Conservation (phyloP, 2,329 filamentous ascomycete species). For the Phialophora verrucosa region DNA sequence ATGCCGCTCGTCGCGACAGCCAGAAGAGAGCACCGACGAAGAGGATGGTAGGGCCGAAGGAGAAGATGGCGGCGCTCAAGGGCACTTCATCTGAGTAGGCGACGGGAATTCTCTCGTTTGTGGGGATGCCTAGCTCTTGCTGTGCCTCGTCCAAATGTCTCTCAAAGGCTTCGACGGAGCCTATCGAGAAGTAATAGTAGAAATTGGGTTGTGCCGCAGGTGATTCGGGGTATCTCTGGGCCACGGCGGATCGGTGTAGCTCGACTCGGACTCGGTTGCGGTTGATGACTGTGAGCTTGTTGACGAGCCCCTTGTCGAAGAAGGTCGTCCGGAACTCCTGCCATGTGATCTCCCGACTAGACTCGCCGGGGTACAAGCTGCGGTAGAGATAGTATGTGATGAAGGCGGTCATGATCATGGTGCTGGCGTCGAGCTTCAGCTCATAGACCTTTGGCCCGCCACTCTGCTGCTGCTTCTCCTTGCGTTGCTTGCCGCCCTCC, state of each 20-base stretch:
- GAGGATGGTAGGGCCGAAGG: constrained; percentile 85
- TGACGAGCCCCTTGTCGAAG: constrained; percentile 92
- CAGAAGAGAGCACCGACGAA: constrained; percentile 83
- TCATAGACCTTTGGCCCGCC: constrained; percentile 52
- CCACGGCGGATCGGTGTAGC: constrained; percentile 75
- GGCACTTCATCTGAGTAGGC: constrained; percentile 80
- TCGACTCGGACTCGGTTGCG: constrained; percentile 79
- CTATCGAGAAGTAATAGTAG: constrained; percentile 93
- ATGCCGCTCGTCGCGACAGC: constrained; percentile 75
- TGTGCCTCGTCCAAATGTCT: constrained; percentile 86
- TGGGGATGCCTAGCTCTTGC: constrained; percentile 81
- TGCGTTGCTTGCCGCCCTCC: constrained; percentile 42
- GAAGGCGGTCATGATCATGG: constrained; percentile 63
- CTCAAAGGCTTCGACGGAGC: constrained; percentile 92
- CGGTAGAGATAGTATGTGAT: constrained; percentile 68
- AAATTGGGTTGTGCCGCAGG: constrained; percentile 71
- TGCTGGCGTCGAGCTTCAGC: constrained; percentile 61
- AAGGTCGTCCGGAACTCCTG: constrained; percentile 94
- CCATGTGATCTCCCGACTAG: constrained; percentile 86
- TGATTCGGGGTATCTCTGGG: constrained; percentile 76
- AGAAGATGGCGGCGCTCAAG: constrained; percentile 72
- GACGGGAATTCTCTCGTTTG: constrained; percentile 88
- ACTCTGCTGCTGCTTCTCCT: constrained; percentile 42
- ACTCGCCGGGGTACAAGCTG: constrained; percentile 69
- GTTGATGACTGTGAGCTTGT: constrained; percentile 84